Conservation (phyloP, 2,329 filamentous ascomycete species). For the Calonectria henricotiae region DNA sequence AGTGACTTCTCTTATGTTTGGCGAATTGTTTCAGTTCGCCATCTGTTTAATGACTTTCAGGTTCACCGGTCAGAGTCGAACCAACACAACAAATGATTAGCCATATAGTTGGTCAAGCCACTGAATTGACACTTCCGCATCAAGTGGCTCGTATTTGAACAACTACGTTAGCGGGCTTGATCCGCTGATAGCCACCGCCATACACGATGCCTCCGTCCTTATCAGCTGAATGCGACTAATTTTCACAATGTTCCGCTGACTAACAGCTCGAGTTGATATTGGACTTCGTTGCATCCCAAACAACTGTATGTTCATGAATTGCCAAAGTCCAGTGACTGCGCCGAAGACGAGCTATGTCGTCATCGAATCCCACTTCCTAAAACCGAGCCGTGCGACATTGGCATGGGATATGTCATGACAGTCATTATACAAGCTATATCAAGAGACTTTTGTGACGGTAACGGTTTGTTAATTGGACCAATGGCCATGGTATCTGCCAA, state of each 20-base stretch:
- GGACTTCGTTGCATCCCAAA: neutral
- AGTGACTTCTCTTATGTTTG: neutral
- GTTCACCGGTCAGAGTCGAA: no score
- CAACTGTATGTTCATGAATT: conserved; percentile 6
- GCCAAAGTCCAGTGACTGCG: neutral
- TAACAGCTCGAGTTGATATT: neutral
- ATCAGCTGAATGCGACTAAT: neutral
- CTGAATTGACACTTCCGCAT: neutral
- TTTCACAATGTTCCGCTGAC: neutral
- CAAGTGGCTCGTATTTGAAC: neutral
- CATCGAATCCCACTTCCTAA: neutral
- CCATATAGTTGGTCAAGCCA: neutral
- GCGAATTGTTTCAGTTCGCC: neutral
- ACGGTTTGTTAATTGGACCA: neutral
- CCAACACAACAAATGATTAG: no score
- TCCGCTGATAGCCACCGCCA: conserved; percentile 14
- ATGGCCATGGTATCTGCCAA: neutral
- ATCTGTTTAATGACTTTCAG: neutral
- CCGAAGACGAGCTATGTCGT: neutral
- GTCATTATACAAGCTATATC: neutral
- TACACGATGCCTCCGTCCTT: neutral
- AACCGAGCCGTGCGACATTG: neutral
- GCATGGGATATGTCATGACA: neutral
- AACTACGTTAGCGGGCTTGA: neutral
- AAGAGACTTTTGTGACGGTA: neutral